These are phyloP conservation scores for Candida stauntonica DNA, from an alignment of 805 yeast species.

Conservation along the genomic window DNA sequence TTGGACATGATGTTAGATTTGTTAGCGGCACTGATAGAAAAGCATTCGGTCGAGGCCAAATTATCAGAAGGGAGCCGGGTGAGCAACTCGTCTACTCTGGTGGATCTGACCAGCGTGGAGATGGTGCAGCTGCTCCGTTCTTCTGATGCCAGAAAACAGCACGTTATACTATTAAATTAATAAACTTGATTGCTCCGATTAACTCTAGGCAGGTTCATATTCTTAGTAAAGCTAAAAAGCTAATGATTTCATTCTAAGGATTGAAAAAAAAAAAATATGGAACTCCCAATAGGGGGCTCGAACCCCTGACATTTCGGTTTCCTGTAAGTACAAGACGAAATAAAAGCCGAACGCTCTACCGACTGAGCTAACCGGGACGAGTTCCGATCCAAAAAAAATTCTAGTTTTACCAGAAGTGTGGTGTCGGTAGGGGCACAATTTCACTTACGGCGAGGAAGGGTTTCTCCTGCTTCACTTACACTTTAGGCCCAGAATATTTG, in stretches of 20 bases:
- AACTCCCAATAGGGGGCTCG: slow-evolving; percentile 32
- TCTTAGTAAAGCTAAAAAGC: not conserved
- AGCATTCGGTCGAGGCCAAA: slow-evolving; percentile 68
- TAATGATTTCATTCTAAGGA: too few species aligned
- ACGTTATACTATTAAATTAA: not conserved
- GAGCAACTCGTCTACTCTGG: slow-evolving; percentile 52
- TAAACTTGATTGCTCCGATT: too few species aligned
- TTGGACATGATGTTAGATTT: slow-evolving; percentile 56
- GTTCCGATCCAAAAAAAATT: slow-evolving; percentile 16
- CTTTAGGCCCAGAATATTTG: too few species aligned
- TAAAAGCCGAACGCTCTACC: slow-evolving; percentile 31
- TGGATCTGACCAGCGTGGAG: slow-evolving; percentile 83
- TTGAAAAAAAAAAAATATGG: slow-evolving; percentile 16
- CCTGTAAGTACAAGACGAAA: slow-evolving; percentile 9
- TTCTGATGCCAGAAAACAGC: not conserved
- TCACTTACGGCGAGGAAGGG: too few species aligned
- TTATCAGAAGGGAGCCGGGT: slow-evolving; percentile 47
- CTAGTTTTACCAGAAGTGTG: not conserved
- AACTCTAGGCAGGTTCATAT: too few species aligned
- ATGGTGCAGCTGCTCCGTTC: slow-evolving; percentile 59
- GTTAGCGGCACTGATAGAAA: slow-evolving; percentile 40
- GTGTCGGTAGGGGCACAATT: not conserved
- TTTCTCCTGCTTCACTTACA: too few species aligned
- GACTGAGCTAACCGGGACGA: slow-evolving; percentile 31
- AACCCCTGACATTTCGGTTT: slow-evolving; percentile 30